Evolutionary conservation across 1,284 basidiomycete genomes (phyloP).

Genomic region (Entoloma clypeatum): DNA sequence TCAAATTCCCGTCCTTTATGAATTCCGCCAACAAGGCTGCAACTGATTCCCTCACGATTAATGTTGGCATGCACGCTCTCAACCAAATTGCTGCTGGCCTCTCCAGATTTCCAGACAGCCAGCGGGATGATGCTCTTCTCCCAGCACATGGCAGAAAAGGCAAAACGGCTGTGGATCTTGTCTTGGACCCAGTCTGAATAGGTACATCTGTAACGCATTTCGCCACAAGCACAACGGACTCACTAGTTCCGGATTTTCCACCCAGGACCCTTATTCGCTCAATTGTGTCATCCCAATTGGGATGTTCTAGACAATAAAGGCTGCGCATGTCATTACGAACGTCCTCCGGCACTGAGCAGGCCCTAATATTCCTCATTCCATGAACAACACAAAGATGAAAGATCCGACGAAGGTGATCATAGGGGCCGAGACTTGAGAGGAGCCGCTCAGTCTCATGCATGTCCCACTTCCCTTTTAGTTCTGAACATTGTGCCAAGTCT

Average conservation of each 20-base stretch:
- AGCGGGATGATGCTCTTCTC: constrained; percentile 6
- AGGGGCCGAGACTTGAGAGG: background rate
- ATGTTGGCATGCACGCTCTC: constrained; percentile 9
- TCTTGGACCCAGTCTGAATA: constrained; percentile 4
- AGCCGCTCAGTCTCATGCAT: background rate
- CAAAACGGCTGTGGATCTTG: background rate
- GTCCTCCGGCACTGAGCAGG: background rate
- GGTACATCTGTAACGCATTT: background rate
- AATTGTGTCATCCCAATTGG: background rate
- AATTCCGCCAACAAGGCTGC: constrained; percentile 1
- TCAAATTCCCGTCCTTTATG: constrained; percentile 5
- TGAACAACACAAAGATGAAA: constrained; percentile 1
- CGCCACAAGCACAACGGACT: background rate
- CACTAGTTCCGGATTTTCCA: background rate
- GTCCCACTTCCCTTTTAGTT: background rate
- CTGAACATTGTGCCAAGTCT: background rate
- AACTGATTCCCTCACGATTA: constrained; percentile 3
- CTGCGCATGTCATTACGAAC: constrained; percentile 4
- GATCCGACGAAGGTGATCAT: background rate
- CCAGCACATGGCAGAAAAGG: constrained; percentile 7
- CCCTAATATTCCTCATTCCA: background rate
- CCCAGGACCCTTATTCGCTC: background rate
- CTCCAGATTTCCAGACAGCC: constrained; percentile 2
- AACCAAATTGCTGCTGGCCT: constrained; percentile 4
- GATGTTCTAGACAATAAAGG: background rate